These are phyloP conservation scores for Jackrogersella multiformis DNA, from an alignment of 495 filamentous ascomycete genomes.

Conservation along the genomic window DNA sequence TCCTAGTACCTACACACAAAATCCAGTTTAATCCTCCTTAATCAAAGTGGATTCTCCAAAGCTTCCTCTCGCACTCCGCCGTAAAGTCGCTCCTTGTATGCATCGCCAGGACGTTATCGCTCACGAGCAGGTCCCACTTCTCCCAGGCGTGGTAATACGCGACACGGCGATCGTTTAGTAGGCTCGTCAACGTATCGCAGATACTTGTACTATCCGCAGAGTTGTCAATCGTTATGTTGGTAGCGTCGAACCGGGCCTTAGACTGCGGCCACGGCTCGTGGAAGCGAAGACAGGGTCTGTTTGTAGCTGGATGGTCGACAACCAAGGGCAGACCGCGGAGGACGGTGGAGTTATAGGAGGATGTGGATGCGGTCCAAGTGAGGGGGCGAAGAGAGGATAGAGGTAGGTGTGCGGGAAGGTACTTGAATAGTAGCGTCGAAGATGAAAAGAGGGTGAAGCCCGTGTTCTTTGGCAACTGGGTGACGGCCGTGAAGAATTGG, in stretches of 20 bases:
- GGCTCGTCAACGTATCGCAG: conserved; percentile 39
- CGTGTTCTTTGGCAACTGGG: conserved; percentile 56
- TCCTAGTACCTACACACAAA: not conserved
- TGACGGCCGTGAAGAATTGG: conserved; percentile 62
- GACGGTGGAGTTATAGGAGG: conserved; percentile 53
- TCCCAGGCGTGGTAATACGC: conserved; percentile 60
- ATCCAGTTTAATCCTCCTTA: not conserved
- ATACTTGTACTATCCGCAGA: conserved; percentile 20
- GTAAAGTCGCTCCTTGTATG: conserved; percentile 61
- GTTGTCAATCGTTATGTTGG: conserved; percentile 58
- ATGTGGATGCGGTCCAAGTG: conserved; percentile 56
- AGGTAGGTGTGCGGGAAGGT: conserved; percentile 55
- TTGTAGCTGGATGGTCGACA: conserved; percentile 55
- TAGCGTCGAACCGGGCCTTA: conserved; percentile 60
- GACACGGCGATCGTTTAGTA: conserved; percentile 62
- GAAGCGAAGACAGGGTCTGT: conserved; percentile 59
- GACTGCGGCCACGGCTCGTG: conserved; percentile 63
- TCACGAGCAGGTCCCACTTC: conserved; percentile 64
- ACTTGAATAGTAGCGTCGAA: conserved; percentile 60
- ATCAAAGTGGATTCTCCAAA: conserved; percentile 38
- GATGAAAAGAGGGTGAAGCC: conserved; percentile 63
- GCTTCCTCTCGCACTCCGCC: conserved; percentile 20
- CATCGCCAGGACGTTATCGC: conserved; percentile 62
- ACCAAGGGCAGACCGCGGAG: conserved; percentile 58
- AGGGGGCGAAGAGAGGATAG: conserved; percentile 50